phyloP scores from a whole-genome alignment of 257 asterid genomes.

The Schizonepeta tenuifolia region DNA sequence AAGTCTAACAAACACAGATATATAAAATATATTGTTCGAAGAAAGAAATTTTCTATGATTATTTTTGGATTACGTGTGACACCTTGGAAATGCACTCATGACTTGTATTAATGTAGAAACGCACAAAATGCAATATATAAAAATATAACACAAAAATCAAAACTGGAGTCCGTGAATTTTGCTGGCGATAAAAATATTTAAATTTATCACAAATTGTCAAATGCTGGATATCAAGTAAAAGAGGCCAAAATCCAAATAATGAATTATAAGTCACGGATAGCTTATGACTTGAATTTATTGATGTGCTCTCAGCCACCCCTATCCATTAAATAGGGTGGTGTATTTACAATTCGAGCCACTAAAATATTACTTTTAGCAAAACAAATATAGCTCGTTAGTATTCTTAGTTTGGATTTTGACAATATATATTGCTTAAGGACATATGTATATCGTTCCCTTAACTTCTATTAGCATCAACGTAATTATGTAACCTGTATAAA shows the following conservation, averaged over 20 bases:
- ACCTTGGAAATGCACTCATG: too few relatives aligned
- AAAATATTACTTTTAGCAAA: not conserved
- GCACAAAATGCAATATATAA: not conserved
- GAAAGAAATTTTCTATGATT: too few relatives aligned
- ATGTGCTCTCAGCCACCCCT: conserved; percentile 11
- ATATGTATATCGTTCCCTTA: too few relatives aligned
- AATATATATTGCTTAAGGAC: too few relatives aligned
- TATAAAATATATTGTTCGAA: too few relatives aligned
- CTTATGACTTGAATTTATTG: conserved; percentile 28
- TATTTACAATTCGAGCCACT: not conserved
- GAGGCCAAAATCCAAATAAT: not conserved
- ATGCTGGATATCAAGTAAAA: not conserved
- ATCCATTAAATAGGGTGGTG: conserved; percentile 11
- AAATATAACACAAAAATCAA: not conserved
- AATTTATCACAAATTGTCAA: not conserved
- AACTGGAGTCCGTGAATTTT: not conserved
- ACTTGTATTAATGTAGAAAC: too few relatives aligned
- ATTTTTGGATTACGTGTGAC: too few relatives aligned
- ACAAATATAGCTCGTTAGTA: too few relatives aligned
- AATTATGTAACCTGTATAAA: too few relatives aligned
- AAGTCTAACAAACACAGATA: too few relatives aligned
- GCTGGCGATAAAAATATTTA: not conserved
- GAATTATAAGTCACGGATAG: conserved; percentile 23
- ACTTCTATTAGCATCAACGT: too few relatives aligned
- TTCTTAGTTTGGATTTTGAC: not conserved